Percentiles rank a stretch among this genome's conserved stretches.
Conservation (phyloP, 2,329 filamentous ascomycete species). For the Calonectria pseudoturangicola region DNA sequence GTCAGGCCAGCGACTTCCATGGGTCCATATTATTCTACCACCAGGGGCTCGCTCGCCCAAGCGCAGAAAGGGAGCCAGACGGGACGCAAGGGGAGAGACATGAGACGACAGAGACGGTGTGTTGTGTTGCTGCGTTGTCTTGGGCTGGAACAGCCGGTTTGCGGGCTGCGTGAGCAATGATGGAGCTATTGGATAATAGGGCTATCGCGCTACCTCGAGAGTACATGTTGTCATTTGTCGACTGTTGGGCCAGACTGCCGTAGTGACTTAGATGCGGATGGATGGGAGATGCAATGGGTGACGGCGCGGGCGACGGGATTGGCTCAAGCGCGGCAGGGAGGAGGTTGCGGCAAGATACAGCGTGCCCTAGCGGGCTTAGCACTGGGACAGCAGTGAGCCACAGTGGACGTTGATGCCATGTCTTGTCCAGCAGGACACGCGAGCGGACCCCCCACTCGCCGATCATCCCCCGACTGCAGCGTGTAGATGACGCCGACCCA, state of each 20-base stretch:
- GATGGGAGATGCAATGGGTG: conserved; percentile 32
- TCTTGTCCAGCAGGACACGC: conserved; percentile 40
- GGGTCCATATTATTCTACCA: conserved; percentile 25
- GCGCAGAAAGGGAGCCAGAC: conserved; percentile 12
- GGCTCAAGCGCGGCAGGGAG: conserved; percentile 13
- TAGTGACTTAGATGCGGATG: conserved; percentile 37
- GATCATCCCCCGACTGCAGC: conserved; percentile 40
- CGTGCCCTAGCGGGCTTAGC: conserved; percentile 21
- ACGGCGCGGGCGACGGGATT: conserved; percentile 30
- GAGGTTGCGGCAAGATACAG: conserved; percentile 21
- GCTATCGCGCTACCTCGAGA: conserved; percentile 25
- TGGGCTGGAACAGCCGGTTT: conserved; percentile 36
- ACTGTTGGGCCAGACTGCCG: conserved; percentile 20
- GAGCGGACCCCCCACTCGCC: conserved; percentile 43
- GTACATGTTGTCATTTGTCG: conserved; percentile 36
- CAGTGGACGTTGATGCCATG: conserved; percentile 14
- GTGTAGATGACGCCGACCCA: conserved; percentile 43
- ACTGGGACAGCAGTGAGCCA: conserved; percentile 21
- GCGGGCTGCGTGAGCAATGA: conserved; percentile 9
- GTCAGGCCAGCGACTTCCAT: conserved; percentile 35
- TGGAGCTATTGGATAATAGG: conserved; percentile 25
- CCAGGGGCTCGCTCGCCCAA: conserved; percentile 31
- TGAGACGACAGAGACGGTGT: conserved; percentile 15
- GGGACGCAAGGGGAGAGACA: not conserved
- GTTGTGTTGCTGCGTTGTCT: conserved; percentile 35